phyloP scores from a whole-genome alignment of 2,329 filamentous ascomycete genomes.

The Leptographium radiaticola region DNA sequence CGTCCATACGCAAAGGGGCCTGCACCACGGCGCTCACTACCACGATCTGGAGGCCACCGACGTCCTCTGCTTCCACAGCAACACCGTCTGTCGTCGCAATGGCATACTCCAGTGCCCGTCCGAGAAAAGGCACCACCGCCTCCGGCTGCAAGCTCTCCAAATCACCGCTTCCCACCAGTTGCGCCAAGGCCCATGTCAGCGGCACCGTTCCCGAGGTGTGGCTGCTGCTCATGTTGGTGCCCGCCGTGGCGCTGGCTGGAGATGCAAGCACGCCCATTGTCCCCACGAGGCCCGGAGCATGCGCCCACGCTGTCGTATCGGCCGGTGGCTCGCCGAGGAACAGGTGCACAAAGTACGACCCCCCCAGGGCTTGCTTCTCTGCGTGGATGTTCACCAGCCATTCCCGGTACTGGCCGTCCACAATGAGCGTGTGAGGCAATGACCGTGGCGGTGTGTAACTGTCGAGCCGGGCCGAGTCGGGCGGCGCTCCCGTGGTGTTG shows the following conservation, averaged over 20 bases:
- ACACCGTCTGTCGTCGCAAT: constrained; percentile 18
- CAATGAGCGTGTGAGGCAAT: constrained; percentile 17
- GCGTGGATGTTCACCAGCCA: constrained; percentile 58
- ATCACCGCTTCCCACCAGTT: constrained; percentile 23
- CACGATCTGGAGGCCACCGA: constrained; percentile 22
- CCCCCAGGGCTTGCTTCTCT: constrained; percentile 44
- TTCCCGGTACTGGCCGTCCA: constrained; percentile 36
- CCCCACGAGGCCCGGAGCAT: constrained; percentile 44
- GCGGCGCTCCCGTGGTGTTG: not conserved
- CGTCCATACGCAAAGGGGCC: constrained; percentile 18
- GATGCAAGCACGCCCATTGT: constrained; percentile 43
- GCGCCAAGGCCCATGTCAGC: constrained; percentile 34
- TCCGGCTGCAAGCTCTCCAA: constrained; percentile 24
- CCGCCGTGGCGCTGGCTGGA: constrained; percentile 10
- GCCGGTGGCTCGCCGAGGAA: constrained; percentile 46
- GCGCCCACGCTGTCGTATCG: constrained; percentile 35
- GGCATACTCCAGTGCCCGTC: constrained; percentile 21
- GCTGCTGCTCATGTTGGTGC: constrained; percentile 16
- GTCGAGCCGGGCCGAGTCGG: not conserved
- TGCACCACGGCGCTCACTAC: constrained; percentile 25
- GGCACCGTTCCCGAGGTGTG: constrained; percentile 37
- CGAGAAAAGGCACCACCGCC: constrained; percentile 28
- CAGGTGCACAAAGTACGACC: constrained; percentile 52
- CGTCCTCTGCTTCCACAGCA: constrained; percentile 14
- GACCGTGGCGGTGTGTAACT: not conserved